phyloP scores from a whole-genome alignment of 768 basidiomycete genomes.

The Collybia mongolica region DNA sequence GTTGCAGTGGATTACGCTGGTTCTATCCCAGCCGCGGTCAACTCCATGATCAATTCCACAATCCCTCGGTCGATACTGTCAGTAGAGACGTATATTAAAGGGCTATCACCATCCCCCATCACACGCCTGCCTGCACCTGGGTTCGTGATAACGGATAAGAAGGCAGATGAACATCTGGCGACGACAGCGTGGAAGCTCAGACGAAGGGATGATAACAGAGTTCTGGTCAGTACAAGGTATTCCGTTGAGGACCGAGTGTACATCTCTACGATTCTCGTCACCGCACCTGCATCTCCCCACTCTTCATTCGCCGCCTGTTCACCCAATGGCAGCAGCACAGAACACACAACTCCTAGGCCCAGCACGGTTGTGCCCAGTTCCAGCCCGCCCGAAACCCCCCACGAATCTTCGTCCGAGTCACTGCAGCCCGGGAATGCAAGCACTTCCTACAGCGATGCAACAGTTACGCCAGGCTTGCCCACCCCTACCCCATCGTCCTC shows the following conservation, averaged over 20 bases:
- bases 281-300: constrained; percentile 24
- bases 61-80: constrained; percentile 71
- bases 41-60: constrained; percentile 79
- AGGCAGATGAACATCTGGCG: constrained; percentile 41
- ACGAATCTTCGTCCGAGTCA: background rate
- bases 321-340: constrained; percentile 12
- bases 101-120: constrained; percentile 60
- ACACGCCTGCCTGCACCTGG: constrained; percentile 68
- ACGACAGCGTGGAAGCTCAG: constrained; percentile 59
- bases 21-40: constrained; percentile 79
- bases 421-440: constrained; percentile 1
- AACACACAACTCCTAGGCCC: constrained; percentile 39
- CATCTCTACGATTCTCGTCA: constrained; percentile 48
- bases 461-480: background rate
- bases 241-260: constrained; percentile 50
- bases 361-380: constrained; percentile 34
- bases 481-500: constrained; percentile 19
- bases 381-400: constrained; percentile 11
- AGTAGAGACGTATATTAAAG: constrained; percentile 74
- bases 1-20: constrained; percentile 87
- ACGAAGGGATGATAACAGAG: constrained; percentile 56
- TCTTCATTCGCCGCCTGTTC: constrained; percentile 8
- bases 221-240: constrained; percentile 56
- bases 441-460: background rate
- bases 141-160: constrained; percentile 54